phyloP scores from a whole-genome alignment of 768 basidiomycete species.

The Roridomyces roridus region DNA sequence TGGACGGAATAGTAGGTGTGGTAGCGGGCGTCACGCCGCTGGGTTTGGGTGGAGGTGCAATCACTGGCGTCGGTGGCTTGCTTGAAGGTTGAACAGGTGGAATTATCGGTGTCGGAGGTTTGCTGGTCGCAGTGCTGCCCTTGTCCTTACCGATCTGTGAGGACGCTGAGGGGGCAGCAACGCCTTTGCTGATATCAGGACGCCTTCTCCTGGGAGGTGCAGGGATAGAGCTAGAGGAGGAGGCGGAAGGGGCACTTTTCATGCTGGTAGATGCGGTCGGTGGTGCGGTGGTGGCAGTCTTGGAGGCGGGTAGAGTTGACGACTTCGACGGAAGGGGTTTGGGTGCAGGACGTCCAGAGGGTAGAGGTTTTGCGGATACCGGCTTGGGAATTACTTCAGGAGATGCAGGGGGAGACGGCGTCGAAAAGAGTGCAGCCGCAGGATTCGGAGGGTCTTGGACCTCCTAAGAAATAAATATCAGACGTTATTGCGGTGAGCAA shows the following conservation, averaged over 20 bases:
- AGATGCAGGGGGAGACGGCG: conserved; percentile 9
- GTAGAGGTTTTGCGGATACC: background rate
- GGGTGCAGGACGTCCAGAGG: background rate
- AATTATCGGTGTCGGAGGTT: background rate
- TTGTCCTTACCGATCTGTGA: background rate
- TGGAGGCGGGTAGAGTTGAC: background rate
- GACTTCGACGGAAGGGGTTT: background rate
- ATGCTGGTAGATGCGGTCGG: conserved; percentile 12
- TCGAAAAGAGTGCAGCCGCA: conserved; percentile 1
- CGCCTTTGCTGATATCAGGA: conserved; percentile 30
- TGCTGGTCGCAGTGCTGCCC: background rate
- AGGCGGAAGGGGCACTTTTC: conserved; percentile 16
- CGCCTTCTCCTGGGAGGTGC: conserved; percentile 20
- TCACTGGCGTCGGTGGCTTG: background rate
- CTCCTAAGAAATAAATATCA: background rate
- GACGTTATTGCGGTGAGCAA: background rate
- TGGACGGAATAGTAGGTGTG: background rate
- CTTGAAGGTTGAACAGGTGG: background rate
- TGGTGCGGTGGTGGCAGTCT: conserved; percentile 8
- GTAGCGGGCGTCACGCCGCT: background rate
- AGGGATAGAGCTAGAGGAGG: conserved; percentile 9
- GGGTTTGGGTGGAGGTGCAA: background rate
- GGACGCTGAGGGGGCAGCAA: background rate
- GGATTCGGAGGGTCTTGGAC: background rate
- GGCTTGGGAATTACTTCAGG: conserved; percentile 17